Percentiles rank a stretch among this genome's conserved stretches.
These are phyloP conservation scores for Yamadazyma blattariae DNA, from an alignment of 1,139 yeast genomes.

Conservation along the genomic window DNA sequence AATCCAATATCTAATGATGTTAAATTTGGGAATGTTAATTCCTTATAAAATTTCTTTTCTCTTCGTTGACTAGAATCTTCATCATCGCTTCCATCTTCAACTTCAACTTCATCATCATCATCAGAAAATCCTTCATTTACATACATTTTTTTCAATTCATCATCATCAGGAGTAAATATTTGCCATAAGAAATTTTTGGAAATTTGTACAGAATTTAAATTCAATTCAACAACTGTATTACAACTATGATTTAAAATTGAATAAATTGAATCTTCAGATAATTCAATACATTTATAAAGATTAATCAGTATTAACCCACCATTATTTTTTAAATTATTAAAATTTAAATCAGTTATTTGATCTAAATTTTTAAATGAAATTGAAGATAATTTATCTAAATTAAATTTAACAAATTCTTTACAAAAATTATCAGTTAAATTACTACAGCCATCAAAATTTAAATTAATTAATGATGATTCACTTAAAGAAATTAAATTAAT, in stretches of 20 bases:
- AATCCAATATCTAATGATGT: slow-evolving; percentile 73
- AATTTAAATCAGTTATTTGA: slow-evolving; percentile 64
- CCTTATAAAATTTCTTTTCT: slow-evolving; percentile 15
- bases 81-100: slow-evolving; percentile 8
- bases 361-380: slow-evolving; percentile 56
- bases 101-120: slow-evolving; percentile 12
- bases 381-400: slow-evolving; percentile 49
- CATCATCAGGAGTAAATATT: slow-evolving; percentile 32
- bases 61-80: slow-evolving; percentile 7
- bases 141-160: slow-evolving; percentile 6
- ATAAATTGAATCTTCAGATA: slow-evolving; percentile 61
- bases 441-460: slow-evolving; percentile 71
- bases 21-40: slow-evolving; percentile 46
- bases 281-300: slow-evolving; percentile 60
- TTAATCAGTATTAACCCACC: slow-evolving; percentile 63
- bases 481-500: slow-evolving; percentile 60
- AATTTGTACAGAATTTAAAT: slow-evolving; percentile 67
- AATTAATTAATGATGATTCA: slow-evolving; percentile 57
- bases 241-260: slow-evolving; percentile 65
- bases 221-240: slow-evolving; percentile 62
- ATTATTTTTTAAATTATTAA: slow-evolving; percentile 49
- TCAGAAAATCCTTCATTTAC: slow-evolving; percentile 4
- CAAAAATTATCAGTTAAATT: slow-evolving; percentile 63
- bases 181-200: slow-evolving; percentile 47
- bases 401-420: slow-evolving; percentile 56